These are phyloP conservation scores for Hanseniaspora nectarophila DNA, from an alignment of 805 yeast genomes.

Conservation along the genomic window DNA sequence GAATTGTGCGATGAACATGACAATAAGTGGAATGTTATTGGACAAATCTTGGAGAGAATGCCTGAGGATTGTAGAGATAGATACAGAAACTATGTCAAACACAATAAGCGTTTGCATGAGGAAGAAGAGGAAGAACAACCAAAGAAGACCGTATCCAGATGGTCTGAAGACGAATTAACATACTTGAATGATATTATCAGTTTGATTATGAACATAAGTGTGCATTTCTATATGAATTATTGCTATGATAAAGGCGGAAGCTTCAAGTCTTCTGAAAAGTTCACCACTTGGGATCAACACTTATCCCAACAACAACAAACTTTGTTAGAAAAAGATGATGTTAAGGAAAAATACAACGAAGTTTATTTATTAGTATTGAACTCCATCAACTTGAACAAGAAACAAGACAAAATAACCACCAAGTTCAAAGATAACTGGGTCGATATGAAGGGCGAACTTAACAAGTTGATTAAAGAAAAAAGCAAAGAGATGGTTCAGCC, in stretches of 20 bases:
- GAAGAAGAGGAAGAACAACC: constrained; percentile 19
- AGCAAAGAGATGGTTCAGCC: not conserved
- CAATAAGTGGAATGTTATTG: constrained; percentile 83
- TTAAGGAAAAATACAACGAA: not conserved
- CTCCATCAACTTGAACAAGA: constrained; percentile 3
- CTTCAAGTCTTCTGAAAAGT: not conserved
- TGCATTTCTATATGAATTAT: not conserved
- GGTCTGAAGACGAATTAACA: constrained; percentile 58
- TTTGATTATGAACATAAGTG: constrained; percentile 27
- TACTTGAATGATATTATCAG: constrained; percentile 39
- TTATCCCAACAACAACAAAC: not conserved
- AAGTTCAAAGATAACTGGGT: not conserved
- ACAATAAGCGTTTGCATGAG: constrained; percentile 46
- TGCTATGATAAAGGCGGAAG: not conserved
- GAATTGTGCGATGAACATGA: constrained; percentile 52
- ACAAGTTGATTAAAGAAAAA: not conserved
- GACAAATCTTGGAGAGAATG: constrained; percentile 74
- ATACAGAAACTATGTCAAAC: constrained; percentile 90
- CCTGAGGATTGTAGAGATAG: constrained; percentile 96
- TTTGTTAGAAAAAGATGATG: not conserved
- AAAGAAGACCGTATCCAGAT: constrained; percentile 29
- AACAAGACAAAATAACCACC: not conserved
- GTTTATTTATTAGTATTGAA: not conserved
- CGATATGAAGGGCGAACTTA: not conserved
- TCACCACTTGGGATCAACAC: not conserved